A percentile compares a stretch with the other conserved stretches of the same genome.
phyloP scores from a whole-genome alignment of 306 rosid genomes.

The Amphicarpaea edgeworthii region DNA sequence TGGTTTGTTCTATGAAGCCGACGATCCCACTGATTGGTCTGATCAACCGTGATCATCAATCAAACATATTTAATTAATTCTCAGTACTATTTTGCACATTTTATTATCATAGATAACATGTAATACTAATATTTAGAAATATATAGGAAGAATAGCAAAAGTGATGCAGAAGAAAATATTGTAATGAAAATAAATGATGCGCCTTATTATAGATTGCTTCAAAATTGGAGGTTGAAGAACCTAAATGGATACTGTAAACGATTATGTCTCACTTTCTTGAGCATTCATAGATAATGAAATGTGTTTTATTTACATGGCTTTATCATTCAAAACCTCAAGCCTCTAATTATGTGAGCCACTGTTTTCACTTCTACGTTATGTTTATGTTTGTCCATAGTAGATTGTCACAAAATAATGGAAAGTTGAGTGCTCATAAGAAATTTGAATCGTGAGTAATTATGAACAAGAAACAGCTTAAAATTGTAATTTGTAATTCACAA shows the following conservation, averaged over 20 bases:
- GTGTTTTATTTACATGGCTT: not conserved
- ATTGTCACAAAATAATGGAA: slow-evolving; percentile 4
- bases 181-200: not conserved
- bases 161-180: not conserved
- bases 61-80: not conserved
- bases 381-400: not conserved
- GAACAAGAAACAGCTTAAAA: slow-evolving; percentile 17
- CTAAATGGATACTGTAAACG: slow-evolving; percentile 1
- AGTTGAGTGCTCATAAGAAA: not conserved
- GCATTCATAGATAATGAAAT: not conserved
- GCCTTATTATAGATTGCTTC: slow-evolving; percentile 1
- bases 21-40: slow-evolving; percentile 61
- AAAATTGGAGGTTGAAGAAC: not conserved
- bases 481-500: slow-evolving; percentile 8
- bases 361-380: not conserved
- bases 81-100: slow-evolving; percentile 7
- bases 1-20: slow-evolving; percentile 79
- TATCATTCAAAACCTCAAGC: no score
- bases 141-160: not conserved
- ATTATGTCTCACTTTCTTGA: not conserved
- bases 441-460: slow-evolving; percentile 8
- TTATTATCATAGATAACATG: not conserved
- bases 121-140: no score
- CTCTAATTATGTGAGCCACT: not conserved
- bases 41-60: slow-evolving; percentile 68